A percentile compares a stretch with the other conserved stretches of the same genome.
phyloP scores from a whole-genome alignment of 257 asterid species.

The Solanum ossicruentum region DNA sequence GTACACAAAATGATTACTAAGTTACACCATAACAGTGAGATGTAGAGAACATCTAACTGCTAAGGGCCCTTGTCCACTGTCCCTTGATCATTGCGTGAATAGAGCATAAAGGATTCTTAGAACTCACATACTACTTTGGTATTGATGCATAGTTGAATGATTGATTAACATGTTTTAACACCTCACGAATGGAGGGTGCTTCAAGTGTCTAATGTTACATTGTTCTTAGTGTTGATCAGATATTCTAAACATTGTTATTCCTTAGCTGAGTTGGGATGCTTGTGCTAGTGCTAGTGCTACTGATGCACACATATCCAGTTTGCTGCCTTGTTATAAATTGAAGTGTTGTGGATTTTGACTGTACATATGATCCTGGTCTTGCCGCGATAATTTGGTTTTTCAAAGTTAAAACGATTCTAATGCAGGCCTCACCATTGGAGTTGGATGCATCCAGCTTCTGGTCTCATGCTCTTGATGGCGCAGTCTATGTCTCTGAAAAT shows the following conservation, averaged over 20 bases:
- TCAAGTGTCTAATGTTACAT: neutral
- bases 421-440: slow-evolving; percentile 69
- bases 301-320: neutral
- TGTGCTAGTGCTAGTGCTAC: neutral
- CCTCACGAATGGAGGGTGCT: neutral
- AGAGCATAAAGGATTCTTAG: neutral
- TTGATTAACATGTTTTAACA: neutral
- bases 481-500: slow-evolving; percentile 54
- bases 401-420: neutral
- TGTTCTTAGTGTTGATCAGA: neutral
- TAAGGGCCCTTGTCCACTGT: neutral
- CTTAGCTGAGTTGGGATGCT: neutral
- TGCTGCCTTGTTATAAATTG: neutral
- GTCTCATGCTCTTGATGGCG: slow-evolving; percentile 47
- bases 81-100: neutral
- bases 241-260: neutral
- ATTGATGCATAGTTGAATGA: neutral
- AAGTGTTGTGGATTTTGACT: neutral
- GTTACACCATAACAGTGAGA: neutral
- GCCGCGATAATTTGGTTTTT: neutral
- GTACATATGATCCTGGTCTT: neutral
- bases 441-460: slow-evolving; percentile 39
- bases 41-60: neutral
- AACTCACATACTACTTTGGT: neutral
- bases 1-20: neutral